phyloP scores from a whole-genome alignment of 352 stramenopile genomes.

The Phytophthora agathidicida region DNA sequence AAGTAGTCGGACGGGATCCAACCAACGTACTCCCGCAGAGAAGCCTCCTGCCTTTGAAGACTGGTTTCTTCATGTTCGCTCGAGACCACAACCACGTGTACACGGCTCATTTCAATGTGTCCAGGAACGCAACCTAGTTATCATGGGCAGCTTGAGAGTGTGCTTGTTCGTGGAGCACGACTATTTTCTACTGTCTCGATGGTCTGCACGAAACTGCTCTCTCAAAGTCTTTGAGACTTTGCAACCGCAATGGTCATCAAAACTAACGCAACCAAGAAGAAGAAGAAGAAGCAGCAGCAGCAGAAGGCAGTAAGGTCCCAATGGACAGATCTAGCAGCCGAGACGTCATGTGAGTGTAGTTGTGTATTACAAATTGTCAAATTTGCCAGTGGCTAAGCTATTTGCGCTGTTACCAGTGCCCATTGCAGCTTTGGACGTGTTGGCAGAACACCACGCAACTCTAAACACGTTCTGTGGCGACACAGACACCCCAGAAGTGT shows the following conservation, averaged over 20 bases:
- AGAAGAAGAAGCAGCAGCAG: constrained; percentile 31
- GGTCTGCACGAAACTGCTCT: constrained; percentile 23
- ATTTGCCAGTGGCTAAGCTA: background rate
- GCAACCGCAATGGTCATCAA: constrained; percentile 22
- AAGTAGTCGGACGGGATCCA: constrained; percentile 66
- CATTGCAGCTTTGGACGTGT: constrained; percentile 37
- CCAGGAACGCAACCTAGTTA: background rate
- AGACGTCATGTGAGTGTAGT: constrained; percentile 42
- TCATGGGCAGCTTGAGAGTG: background rate
- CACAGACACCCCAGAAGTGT: constrained; percentile 12
- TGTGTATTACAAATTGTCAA: background rate
- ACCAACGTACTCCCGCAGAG: constrained; percentile 21
- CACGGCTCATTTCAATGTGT: constrained; percentile 21
- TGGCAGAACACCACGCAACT: constrained; percentile 49
- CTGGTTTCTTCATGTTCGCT: background rate
- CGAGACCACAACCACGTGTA: constrained; percentile 25
- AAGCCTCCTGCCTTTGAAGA: background rate
- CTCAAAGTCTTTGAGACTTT: background rate
- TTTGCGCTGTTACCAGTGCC: constrained; percentile 38
- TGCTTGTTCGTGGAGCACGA: background rate
- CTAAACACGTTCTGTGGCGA: constrained; percentile 54
- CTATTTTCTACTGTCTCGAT: constrained; percentile 23
- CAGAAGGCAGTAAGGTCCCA: constrained; percentile 15
- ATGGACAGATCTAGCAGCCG: constrained; percentile 39
- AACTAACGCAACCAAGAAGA: constrained; percentile 31